Conservation (phyloP, 2,329 filamentous ascomycete genomes). For the Diplodia intermedia region DNA sequence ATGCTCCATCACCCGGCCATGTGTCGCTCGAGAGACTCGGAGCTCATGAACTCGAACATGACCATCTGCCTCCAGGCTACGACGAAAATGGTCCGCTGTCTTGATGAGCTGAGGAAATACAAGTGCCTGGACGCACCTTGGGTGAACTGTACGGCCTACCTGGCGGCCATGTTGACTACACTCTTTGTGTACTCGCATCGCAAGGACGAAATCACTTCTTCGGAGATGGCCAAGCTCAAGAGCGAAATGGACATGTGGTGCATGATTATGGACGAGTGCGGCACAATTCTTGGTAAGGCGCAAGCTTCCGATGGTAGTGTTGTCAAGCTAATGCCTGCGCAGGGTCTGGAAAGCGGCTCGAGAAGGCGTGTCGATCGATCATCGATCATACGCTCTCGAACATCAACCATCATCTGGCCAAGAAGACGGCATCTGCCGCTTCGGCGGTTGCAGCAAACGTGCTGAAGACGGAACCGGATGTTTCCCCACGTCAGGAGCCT, state of each 20-base stretch:
- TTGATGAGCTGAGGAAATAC: conserved; percentile 65
- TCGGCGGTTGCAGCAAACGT: conserved; percentile 44
- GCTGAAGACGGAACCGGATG: conserved; percentile 38
- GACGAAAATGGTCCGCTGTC: conserved; percentile 67
- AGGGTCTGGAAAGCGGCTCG: conserved; percentile 58
- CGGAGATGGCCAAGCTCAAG: conserved; percentile 66
- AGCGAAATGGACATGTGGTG: conserved; percentile 75
- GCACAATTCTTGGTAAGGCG: conserved; percentile 68
- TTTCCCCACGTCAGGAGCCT: conserved; percentile 34
- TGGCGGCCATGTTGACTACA: conserved; percentile 75
- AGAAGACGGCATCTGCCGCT: conserved; percentile 53
- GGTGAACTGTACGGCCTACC: conserved; percentile 75
- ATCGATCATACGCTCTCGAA: conserved; percentile 57
- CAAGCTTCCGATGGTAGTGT: not conserved
- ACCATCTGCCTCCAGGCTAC: conserved; percentile 70
- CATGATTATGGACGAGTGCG: conserved; percentile 70
- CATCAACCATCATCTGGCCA: conserved; percentile 54
- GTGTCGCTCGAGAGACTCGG: conserved; percentile 60
- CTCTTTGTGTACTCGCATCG: conserved; percentile 74
- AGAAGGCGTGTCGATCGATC: conserved; percentile 57
- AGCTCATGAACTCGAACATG: conserved; percentile 64
- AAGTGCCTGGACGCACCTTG: conserved; percentile 79
- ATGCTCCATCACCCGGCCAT: conserved; percentile 62
- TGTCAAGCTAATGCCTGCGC: conserved; percentile 26
- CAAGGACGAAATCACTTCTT: conserved; percentile 63